Base-by-base conservation (phyloP, 805 yeast genomes). In the Jamesozyma hellenica region DNA sequence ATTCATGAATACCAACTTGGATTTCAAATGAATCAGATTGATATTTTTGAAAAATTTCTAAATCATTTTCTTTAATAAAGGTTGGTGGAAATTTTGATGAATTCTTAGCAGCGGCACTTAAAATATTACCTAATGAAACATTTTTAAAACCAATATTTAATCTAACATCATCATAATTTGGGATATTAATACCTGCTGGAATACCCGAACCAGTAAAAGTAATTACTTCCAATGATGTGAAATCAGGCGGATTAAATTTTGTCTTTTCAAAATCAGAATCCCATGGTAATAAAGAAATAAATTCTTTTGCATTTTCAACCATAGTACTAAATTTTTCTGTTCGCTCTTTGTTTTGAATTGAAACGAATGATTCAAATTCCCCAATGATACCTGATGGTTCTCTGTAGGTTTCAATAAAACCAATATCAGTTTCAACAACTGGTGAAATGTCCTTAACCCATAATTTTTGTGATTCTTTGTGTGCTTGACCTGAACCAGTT, bases 401-500 rank as follows among this genome's bases (percentile, higher is more conserved):
- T 61, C 96, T 72, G 64, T 86, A 86, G 23, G 95, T 86, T 65
- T 86, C 96, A 50, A 86, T 86, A 58, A 86, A 86, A 0, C 96
- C 96, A 51, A 86, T 75, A 57, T 86, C 85, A 34, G 90, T 77
- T 63, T 79, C 86, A 29, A 79, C 79, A 12, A 66, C 66, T 11
- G 96, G 96, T 1, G 84, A 80, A 38, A 82, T 61, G 59, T 86
- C 95, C 56, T 82, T 82, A 42, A 86, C 94, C 95, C 96, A 86
- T 43, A 74, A 69, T 40, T 78, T 74, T 60, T 86, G 95, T 1
- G 95, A 81, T 42, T 81, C 74, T 53, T 82, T 82, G 61, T 86
- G 95, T 10, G 88, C 83, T 46, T 77, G 74, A 76, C 85, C 79
- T 4, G 90, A 80, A 16, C 95, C 95, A 12, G 90, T 77, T 47